These are phyloP conservation scores for Nakazawaea populi DNA, from an alignment of 805 yeast genomes.

Conservation along the genomic window DNA sequence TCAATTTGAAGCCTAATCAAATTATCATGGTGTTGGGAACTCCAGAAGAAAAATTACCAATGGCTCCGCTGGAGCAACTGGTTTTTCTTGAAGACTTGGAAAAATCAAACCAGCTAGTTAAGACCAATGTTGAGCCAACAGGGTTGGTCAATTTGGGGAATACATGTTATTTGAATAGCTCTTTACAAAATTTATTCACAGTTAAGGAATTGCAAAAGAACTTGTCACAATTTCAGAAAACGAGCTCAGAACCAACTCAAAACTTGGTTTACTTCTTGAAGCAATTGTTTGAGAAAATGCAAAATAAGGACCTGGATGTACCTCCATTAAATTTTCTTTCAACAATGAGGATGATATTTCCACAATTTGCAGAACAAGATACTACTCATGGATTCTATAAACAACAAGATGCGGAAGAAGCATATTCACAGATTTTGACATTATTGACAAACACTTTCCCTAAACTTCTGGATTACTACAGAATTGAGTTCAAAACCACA, in stretches of 20 bases:
- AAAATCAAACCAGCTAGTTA: slow-evolving; percentile 32
- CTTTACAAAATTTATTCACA: slow-evolving; percentile 51
- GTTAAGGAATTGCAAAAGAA: slow-evolving; percentile 35
- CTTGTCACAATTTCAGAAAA: slow-evolving; percentile 18
- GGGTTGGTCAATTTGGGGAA: slow-evolving; percentile 71
- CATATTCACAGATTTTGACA: slow-evolving; percentile 71
- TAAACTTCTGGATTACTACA: slow-evolving; percentile 53
- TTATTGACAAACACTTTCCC: slow-evolving; percentile 43
- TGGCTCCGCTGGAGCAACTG: slow-evolving; percentile 45
- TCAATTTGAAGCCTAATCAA: slow-evolving; percentile 59
- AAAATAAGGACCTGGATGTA: slow-evolving; percentile 36
- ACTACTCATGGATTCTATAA: slow-evolving; percentile 61
- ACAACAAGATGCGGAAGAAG: slow-evolving; percentile 99
- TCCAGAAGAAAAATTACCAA: slow-evolving; percentile 55
- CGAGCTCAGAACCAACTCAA: slow-evolving; percentile 12
- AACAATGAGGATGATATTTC: slow-evolving; percentile 60
- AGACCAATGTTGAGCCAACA: slow-evolving; percentile 42
- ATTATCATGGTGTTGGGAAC: slow-evolving; percentile 89
- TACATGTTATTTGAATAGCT: slow-evolving; percentile 72
- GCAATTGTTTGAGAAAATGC: slow-evolving; percentile 39
- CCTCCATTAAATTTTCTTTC: slow-evolving; percentile 67
- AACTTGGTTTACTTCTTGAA: slow-evolving; percentile 29
- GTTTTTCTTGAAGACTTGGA: slow-evolving; percentile 69
- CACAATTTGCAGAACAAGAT: slow-evolving; percentile 85
- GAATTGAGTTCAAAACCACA: slow-evolving; percentile 55